These are phyloP conservation scores for Debaryomycetaceae sp. DNA, from an alignment of 1,139 yeast genomes.

Conservation along the genomic window DNA sequence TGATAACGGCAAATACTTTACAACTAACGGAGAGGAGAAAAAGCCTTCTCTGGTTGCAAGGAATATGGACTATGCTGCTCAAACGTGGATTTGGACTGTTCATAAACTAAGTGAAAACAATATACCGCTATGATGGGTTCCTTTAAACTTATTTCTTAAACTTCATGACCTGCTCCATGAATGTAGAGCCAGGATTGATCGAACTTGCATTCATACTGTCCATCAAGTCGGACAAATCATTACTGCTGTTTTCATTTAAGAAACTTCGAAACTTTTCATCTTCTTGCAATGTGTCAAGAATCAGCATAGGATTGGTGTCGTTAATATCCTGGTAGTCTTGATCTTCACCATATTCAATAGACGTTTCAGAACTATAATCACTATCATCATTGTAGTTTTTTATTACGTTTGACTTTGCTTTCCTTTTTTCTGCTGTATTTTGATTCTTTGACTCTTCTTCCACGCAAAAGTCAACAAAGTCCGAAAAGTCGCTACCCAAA, in stretches of 20 bases:
- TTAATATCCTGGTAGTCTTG: constrained; percentile 8
- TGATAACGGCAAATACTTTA: constrained; percentile 32
- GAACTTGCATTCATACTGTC: constrained; percentile 4
- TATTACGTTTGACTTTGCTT: constrained; percentile 7
- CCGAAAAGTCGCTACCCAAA: constrained; percentile 12
- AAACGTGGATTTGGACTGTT: constrained; percentile 85
- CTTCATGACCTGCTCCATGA: constrained; percentile 6
- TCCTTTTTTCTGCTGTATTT: constrained; percentile 8
- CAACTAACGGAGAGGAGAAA: constrained; percentile 31
- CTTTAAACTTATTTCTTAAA: constrained; percentile 5
- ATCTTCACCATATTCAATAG: constrained; percentile 14
- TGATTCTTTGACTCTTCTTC: constrained; percentile 8
- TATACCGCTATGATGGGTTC: constrained; percentile 15
- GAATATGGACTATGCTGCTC: constrained; percentile 59
- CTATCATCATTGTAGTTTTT: constrained; percentile 19
- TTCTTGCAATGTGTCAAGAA: constrained; percentile 5
- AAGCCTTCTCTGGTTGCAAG: constrained; percentile 54
- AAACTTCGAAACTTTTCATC: constrained; percentile 2
- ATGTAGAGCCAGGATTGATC: constrained; percentile 6
- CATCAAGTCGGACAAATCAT: constrained; percentile 4
- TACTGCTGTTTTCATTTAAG: constrained; percentile 2
- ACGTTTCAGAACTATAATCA: constrained; percentile 15
- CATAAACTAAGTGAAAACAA: constrained; percentile 53
- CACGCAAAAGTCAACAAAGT: constrained; percentile 4
- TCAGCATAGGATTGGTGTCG: constrained; percentile 6